Percentiles rank a stretch among this genome's conserved stretches.
Evolutionary conservation across 2,329 filamentous ascomycete species (phyloP).

Genomic region (Cryphonectria japonica): DNA sequence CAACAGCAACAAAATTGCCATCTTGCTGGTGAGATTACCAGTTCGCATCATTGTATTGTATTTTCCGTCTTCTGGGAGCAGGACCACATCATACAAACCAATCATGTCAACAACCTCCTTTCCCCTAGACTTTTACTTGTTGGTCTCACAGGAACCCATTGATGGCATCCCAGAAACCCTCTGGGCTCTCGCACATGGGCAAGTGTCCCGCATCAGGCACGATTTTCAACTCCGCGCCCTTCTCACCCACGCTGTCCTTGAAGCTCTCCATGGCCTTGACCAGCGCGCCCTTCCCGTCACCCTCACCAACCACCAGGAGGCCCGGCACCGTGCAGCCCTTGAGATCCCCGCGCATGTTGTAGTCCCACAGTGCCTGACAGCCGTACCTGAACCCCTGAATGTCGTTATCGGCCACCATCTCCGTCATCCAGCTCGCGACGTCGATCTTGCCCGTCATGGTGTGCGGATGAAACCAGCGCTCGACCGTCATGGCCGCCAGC

Average conservation of each 20-base stretch:
- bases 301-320: constrained; percentile 72
- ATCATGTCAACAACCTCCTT: neutral
- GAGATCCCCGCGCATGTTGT: constrained; percentile 66
- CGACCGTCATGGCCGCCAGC: constrained; percentile 72
- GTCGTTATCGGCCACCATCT: constrained; percentile 71
- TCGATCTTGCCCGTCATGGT: constrained; percentile 50
- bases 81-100: neutral
- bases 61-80: neutral
- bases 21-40: constrained; percentile 4
- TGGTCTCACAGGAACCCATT: constrained; percentile 54
- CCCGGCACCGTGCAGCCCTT: constrained; percentile 59
- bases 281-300: constrained; percentile 71
- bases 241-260: constrained; percentile 58
- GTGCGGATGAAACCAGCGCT: constrained; percentile 75
- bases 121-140: neutral
- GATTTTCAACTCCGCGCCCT: constrained; percentile 62
- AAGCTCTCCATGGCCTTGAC: constrained; percentile 82
- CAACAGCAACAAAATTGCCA: neutral
- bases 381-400: constrained; percentile 70
- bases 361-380: constrained; percentile 72
- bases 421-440: constrained; percentile 60
- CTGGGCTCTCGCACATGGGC: constrained; percentile 79
- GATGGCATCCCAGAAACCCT: constrained; percentile 68
- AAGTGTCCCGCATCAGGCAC: constrained; percentile 77
- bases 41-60: neutral